Evolutionary conservation across 805 yeast species (phyloP).

Genomic region (Teunomyces panamensis): DNA sequence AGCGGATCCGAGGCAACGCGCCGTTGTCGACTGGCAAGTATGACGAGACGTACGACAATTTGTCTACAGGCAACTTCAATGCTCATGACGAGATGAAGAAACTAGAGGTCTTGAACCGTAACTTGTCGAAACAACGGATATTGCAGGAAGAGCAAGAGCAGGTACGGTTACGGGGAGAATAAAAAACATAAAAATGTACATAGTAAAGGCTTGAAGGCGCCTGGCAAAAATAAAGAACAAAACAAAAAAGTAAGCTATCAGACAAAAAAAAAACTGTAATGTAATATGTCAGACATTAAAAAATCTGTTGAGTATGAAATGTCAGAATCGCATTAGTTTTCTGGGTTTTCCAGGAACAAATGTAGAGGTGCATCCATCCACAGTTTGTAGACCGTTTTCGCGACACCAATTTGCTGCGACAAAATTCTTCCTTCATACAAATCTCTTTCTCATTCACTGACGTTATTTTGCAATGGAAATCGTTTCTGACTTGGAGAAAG

Average conservation of each 20-base stretch:
- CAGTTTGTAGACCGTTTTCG: too few species aligned
- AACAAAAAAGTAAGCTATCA: background rate
- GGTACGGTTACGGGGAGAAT: background rate
- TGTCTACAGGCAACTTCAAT: conserved; percentile 78
- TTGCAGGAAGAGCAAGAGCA: conserved; percentile 22
- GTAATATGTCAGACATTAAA: background rate
- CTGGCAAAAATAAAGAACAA: too few species aligned
- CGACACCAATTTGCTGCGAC: too few species aligned
- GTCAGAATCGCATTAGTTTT: background rate
- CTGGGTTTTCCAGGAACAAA: too few species aligned
- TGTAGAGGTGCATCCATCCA: too few species aligned
- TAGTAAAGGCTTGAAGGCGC: background rate
- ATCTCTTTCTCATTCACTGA: background rate
- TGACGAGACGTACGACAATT: conserved; percentile 79
- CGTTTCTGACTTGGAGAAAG: conserved; percentile 30
- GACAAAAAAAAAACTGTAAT: background rate
- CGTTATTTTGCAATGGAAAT: background rate
- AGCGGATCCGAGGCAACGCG: conserved; percentile 91
- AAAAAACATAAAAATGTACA: background rate
- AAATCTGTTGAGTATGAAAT: background rate
- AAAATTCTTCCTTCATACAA: background rate
- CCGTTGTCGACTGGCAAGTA: conserved; percentile 89
- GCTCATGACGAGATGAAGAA: conserved; percentile 78
- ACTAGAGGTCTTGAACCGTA: conserved; percentile 58
- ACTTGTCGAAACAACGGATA: conserved; percentile 31